phyloP scores from a whole-genome alignment of 345 rosid genomes.

The Syzygium jambos region DNA sequence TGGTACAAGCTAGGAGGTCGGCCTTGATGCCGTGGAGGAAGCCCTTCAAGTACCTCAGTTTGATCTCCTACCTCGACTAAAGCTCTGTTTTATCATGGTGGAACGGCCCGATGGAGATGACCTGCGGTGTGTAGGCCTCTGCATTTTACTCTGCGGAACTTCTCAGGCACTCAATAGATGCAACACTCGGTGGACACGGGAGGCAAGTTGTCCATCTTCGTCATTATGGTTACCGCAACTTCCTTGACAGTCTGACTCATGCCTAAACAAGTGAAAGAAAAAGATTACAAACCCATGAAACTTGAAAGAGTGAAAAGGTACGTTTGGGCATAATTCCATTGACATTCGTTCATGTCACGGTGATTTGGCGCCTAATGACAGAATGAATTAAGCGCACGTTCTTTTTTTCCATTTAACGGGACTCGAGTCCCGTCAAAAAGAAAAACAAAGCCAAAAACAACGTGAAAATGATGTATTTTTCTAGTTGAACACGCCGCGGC shows the following conservation, averaged over 20 bases:
- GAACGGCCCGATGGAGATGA: constrained; percentile 12
- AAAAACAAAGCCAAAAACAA: neutral
- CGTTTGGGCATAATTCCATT: neutral
- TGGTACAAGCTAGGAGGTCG: neutral
- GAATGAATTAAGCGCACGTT: neutral
- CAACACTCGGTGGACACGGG: constrained; percentile 2
- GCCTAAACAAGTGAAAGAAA: neutral
- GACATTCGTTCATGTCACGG: neutral
- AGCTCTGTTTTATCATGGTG: constrained; percentile 8
- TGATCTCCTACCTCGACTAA: constrained; percentile 19
- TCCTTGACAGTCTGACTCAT: neutral
- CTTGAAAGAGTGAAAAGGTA: neutral
- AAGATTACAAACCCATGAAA: neutral
- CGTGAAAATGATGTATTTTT: neutral
- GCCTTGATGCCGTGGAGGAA: neutral
- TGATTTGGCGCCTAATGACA: too few relatives aligned
- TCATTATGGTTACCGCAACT: neutral
- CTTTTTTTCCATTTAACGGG: neutral
- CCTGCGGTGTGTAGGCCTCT: constrained; percentile 10
- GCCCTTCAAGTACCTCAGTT: neutral
- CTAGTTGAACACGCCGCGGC: neutral
- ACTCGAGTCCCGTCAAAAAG: neutral
- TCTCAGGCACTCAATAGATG: constrained; percentile 14
- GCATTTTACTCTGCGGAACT: constrained; percentile 2
- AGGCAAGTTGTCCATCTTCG: neutral